Conservation (phyloP, 176 grass and related monocot genomes). For the Pontederia paniculata region DNA sequence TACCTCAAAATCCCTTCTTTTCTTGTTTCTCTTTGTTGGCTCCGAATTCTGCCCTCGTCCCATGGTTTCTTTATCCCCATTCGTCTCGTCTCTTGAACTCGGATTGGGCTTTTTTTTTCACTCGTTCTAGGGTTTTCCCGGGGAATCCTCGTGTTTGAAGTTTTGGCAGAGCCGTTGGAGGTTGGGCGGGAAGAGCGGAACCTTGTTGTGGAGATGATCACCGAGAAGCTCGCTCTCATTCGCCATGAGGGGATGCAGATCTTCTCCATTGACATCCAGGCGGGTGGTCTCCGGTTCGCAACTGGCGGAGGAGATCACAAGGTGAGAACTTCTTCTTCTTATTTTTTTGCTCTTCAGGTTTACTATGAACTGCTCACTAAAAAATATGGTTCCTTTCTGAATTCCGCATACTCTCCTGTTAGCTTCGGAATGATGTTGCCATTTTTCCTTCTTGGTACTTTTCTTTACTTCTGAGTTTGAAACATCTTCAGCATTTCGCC, state of each 20-base stretch:
- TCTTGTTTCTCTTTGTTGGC: background rate
- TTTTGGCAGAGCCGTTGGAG: background rate
- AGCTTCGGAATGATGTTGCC: no score
- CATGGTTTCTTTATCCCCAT: background rate
- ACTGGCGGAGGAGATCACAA: conserved; percentile 98
- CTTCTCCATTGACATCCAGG: conserved; percentile 99
- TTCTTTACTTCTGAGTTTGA: no score
- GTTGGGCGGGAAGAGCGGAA: background rate
- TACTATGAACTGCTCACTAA: no score
- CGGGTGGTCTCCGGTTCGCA: conserved; percentile 59
- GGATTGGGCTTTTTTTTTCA: conserved; percentile 7
- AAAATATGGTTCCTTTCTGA: no score
- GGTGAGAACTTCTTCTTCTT: conserved; percentile 25
- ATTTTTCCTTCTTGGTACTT: no score
- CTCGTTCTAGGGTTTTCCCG: conserved; percentile 1
- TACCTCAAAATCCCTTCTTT: background rate
- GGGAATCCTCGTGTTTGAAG: background rate
- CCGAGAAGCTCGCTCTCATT: conserved; percentile 85
- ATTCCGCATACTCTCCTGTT: no score
- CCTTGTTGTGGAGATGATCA: conserved; percentile 39
- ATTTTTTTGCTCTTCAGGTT: no score
- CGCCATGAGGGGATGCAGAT: conserved; percentile 90
- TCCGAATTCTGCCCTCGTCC: background rate
- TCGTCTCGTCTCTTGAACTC: background rate
- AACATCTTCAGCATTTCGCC: no score